Percentiles rank a stretch among this genome's conserved stretches.
Conservation (phyloP, 2,329 filamentous ascomycete species). For the Fusarium buxicola region DNA sequence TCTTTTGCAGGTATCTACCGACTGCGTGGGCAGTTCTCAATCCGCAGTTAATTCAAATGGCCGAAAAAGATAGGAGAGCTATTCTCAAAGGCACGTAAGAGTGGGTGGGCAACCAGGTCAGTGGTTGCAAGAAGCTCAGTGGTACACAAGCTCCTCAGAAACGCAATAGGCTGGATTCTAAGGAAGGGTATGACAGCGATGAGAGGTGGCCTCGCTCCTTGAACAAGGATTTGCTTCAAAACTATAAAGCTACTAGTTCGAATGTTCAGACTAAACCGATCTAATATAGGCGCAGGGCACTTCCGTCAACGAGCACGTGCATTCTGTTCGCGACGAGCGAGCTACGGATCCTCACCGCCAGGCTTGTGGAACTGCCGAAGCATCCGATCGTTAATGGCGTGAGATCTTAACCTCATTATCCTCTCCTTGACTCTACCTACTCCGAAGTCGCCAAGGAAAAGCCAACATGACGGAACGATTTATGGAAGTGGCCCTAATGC, state of each 20-base stretch:
- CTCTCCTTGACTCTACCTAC: neutral
- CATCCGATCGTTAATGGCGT: neutral
- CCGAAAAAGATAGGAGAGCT: conserved; percentile 14
- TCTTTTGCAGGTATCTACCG: conserved; percentile 49
- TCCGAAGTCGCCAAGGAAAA: neutral
- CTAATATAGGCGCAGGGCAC: neutral
- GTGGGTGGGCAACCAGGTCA: conserved; percentile 51
- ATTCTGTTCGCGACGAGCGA: too few relatives aligned
- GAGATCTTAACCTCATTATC: neutral
- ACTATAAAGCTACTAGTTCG: conserved; percentile 8
- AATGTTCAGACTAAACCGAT: neutral
- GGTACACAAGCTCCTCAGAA: conserved; percentile 50
- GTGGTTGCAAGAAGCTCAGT: conserved; percentile 56
- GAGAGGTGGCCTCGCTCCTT: conserved; percentile 48
- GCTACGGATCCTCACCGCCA: too few relatives aligned
- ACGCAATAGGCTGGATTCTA: conserved; percentile 54
- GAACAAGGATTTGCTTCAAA: conserved; percentile 34
- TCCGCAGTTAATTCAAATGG: conserved; percentile 25
- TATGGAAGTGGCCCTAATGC: conserved; percentile 12
- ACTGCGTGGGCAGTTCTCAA: conserved; percentile 54
- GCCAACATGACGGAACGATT: conserved; percentile 15
- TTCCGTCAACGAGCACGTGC: too few relatives aligned
- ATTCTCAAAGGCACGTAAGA: conserved; percentile 49
- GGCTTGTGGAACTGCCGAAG: neutral
- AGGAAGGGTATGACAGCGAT: conserved; percentile 49